phyloP scores from a whole-genome alignment of 2,329 filamentous ascomycete genomes.

The Madurella fahalii region DNA sequence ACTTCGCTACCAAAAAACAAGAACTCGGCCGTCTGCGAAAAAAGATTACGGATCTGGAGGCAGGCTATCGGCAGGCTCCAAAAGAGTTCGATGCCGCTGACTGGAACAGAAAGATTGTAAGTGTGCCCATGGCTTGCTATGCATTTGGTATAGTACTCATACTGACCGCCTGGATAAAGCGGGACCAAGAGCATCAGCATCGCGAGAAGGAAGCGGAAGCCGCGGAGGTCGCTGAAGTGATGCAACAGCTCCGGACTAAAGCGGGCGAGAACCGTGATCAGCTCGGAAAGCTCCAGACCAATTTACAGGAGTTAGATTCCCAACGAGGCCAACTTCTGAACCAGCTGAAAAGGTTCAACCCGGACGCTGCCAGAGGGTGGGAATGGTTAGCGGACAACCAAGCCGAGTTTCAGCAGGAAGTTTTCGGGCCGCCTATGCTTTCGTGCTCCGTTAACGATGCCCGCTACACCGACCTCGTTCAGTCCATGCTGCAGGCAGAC shows the following conservation, averaged over 20 bases:
- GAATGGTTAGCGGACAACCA: conserved; percentile 75
- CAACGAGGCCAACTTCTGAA: conserved; percentile 69
- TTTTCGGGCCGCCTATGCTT: conserved; percentile 77
- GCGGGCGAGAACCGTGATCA: conserved; percentile 35
- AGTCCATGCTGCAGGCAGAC: conserved; percentile 46
- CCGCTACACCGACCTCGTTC: conserved; percentile 55
- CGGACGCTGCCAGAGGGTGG: conserved; percentile 68
- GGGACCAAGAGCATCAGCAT: conserved; percentile 54
- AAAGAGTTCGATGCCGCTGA: conserved; percentile 63
- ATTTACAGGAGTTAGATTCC: conserved; percentile 62
- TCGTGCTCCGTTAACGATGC: conserved; percentile 75
- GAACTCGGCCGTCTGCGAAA: conserved; percentile 49
- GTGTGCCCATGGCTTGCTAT: conserved; percentile 29
- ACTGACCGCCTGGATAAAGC: conserved; percentile 39
- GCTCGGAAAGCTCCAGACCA: conserved; percentile 38
- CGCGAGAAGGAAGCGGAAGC: conserved; percentile 48
- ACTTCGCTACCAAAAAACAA: conserved; percentile 46
- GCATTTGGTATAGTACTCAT: background rate
- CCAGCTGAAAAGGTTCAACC: conserved; percentile 57
- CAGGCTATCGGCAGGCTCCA: conserved; percentile 57
- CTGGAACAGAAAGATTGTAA: conserved; percentile 70
- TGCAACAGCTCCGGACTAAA: conserved; percentile 37
- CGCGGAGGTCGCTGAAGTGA: conserved; percentile 31
- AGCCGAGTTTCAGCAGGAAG: conserved; percentile 64
- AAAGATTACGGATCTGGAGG: conserved; percentile 60